Conservation (phyloP, 352 stramenopile genomes). For the Pythium utonaiense region DNA sequence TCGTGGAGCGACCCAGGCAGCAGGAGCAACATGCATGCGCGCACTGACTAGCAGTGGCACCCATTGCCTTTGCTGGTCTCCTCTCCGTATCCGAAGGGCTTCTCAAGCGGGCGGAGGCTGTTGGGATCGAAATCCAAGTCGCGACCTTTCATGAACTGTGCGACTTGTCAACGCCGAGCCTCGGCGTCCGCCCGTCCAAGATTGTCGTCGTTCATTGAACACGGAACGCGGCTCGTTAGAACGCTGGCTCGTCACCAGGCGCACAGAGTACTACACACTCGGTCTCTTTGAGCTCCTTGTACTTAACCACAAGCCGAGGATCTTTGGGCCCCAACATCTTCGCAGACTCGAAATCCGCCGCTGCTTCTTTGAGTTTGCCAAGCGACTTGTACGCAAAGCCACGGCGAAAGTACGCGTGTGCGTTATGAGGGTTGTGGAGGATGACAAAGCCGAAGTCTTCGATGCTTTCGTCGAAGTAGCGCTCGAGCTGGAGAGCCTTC, state of each 20-base stretch:
- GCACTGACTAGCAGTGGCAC: slow-evolving; percentile 1
- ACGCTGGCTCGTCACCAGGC: slow-evolving; percentile 56
- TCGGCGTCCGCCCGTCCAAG: not conserved
- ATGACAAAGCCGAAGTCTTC: slow-evolving; percentile 76
- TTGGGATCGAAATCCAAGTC: not conserved
- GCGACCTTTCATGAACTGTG: not conserved
- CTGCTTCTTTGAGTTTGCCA: slow-evolving; percentile 47
- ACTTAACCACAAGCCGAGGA: slow-evolving; percentile 73
- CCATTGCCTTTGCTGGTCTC: not conserved
- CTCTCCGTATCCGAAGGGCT: not conserved
- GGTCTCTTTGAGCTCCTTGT: slow-evolving; percentile 65
- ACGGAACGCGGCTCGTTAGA: slow-evolving; percentile 16
- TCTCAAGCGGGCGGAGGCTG: not conserved
- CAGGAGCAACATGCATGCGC: slow-evolving; percentile 6
- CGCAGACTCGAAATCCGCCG: slow-evolving; percentile 68
- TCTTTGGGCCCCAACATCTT: slow-evolving; percentile 62
- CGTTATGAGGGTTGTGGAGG: slow-evolving; percentile 68
- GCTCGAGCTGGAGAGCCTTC: slow-evolving; percentile 75
- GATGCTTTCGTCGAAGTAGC: slow-evolving; percentile 61
- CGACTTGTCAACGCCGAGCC: slow-evolving; percentile 16
- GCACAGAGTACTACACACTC: slow-evolving; percentile 71
- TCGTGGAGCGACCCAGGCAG: slow-evolving; percentile 2
- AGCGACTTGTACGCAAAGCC: slow-evolving; percentile 70
- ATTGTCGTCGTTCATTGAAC: not conserved
- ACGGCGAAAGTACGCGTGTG: slow-evolving; percentile 79